These are phyloP conservation scores for Yarrowia keelungensis DNA, from an alignment of 805 yeast genomes.

Conservation along the genomic window DNA sequence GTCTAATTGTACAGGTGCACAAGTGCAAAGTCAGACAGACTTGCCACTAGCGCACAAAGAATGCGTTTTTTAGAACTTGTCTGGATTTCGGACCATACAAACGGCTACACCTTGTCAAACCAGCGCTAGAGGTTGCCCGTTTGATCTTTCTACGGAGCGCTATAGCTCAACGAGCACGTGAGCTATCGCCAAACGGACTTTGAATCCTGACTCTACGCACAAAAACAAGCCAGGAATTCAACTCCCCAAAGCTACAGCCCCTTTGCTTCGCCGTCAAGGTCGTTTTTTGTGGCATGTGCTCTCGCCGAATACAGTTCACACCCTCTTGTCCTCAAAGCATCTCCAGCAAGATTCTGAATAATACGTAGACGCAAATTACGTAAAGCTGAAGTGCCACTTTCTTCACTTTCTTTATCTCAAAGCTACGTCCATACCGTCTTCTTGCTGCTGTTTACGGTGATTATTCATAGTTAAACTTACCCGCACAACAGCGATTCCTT, in stretches of 20 bases:
- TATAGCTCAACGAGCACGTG: no score
- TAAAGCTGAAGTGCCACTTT: neutral
- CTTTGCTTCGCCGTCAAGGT: neutral
- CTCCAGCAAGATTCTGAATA: neutral
- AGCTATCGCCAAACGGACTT: neutral
- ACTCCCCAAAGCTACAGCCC: neutral
- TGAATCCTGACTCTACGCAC: no score
- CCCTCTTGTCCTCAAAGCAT: neutral
- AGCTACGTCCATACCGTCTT: no score
- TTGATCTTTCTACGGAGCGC: no score
- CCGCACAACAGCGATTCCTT: no score
- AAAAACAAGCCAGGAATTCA: neutral
- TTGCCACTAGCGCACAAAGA: neutral
- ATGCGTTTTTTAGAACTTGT: neutral
- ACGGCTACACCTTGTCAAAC: neutral
- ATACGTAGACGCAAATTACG: neutral
- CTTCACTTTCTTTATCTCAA: no score
- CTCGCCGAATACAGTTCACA: neutral
- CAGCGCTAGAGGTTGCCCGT: no score
- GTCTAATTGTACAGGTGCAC: neutral
- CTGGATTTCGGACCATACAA: neutral
- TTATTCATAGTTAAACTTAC: no score
- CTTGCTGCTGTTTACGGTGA: neutral
- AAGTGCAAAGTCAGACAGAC: neutral
- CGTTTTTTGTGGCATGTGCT: neutral